Evolutionary conservation across 139 green algal species (phyloP).

Genomic region (Volvox reticuliferus): DNA sequence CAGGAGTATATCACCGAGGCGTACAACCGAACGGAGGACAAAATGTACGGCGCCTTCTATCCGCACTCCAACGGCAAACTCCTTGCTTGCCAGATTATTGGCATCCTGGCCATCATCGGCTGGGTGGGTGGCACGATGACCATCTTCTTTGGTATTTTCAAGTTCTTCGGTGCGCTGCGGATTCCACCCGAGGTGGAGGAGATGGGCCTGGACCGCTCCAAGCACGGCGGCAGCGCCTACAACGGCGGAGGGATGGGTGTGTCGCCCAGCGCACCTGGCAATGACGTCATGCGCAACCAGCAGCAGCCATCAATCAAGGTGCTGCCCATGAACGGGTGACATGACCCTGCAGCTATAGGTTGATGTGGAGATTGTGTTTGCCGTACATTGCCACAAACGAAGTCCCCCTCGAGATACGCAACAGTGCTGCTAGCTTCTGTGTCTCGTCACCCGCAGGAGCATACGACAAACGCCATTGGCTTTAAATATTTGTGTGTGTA

Average conservation of each 20-base stretch:
- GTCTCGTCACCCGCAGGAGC: no score
- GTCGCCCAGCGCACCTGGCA: not conserved
- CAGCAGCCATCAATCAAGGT: slow-evolving; percentile 19
- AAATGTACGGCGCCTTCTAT: slow-evolving; percentile 62
- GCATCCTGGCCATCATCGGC: slow-evolving; percentile 62
- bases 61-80: slow-evolving; percentile 51
- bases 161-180: slow-evolving; percentile 68
- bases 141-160: slow-evolving; percentile 81
- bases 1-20: slow-evolving; percentile 28
- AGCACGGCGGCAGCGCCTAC: slow-evolving; percentile 69
- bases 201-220: slow-evolving; percentile 76
- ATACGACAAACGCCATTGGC: no score
- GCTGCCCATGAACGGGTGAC: slow-evolving; percentile 16
- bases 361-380: not conserved
- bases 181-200: slow-evolving; percentile 77
- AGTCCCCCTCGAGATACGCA: no score
- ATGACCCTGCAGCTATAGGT: not conserved
- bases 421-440: no score
- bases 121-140: slow-evolving; percentile 40
- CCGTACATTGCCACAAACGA: no score
- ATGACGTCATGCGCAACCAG: slow-evolving; percentile 37
- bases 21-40: not conserved
- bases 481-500: no score
- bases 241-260: not conserved
- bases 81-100: slow-evolving; percentile 65